Evolutionary conservation across 768 basidiomycete genomes (phyloP), one percentile per base, ranked within the genome.

Genomic region (Imleria badia): DNA sequence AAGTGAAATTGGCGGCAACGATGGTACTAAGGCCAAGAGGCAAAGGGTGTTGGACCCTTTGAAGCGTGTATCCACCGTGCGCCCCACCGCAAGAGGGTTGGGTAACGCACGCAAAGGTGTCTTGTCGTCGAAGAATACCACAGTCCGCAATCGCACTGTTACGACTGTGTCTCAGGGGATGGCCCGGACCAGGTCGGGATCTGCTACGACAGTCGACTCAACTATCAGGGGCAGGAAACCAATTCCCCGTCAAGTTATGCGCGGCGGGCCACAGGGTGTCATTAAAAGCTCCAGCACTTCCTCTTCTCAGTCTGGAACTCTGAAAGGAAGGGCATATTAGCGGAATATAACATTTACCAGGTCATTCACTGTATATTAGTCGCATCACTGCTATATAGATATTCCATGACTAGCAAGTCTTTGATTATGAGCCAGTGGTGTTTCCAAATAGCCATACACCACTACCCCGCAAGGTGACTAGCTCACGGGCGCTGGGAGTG

Each of bases 281-380:
- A 23, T 42, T 19, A 60, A 62, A 60, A 71, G 50, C 26, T 56
- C 62, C 19, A 67, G 56, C 23, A 55, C 70, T 40, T 60, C 60
- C 31, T 63, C 59, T 58, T 67, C 70, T 39, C 69, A 60, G 58
- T 62, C 64, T 51, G 66, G 58, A 34, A 68, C 61, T 43, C 40
- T 55, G 55, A 63, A 39, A 34, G 61, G 62, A 51, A 63, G 55
- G 46, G 56, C 38, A 39, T 39, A 33, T 23, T 69, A 61, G 48
- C 19, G 20, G 43, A 45, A 41, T 47, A 48, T 41, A 34, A 40
- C 34, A 9, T 47, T n/a, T 38, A 19, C 41, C 42, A 42, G 48
- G 31, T 19, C 56, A 47, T 41, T 45, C 58, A 62, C 7, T 70
- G 71, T 71, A 70, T 33, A 63, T 31, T 62, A 71, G 45, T 52